Conservation (phyloP, 768 basidiomycete species). For the Strobilomyces dryophilus region DNA sequence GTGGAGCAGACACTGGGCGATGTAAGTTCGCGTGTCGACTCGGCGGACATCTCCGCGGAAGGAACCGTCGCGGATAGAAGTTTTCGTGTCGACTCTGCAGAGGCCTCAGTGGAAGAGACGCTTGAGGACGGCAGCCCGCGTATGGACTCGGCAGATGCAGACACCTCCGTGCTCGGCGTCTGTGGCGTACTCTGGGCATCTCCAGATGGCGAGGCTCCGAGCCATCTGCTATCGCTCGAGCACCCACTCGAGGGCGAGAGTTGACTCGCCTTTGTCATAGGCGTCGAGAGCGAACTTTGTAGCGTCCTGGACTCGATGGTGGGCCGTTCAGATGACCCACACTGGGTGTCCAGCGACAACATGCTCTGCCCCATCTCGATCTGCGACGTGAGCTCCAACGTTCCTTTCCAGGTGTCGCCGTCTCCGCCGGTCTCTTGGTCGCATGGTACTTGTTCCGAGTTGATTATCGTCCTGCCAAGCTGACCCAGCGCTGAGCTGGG, state of each 20-base stretch:
- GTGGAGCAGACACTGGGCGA: too few species aligned
- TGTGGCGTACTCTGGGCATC: too few species aligned
- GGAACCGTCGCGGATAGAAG: too few species aligned
- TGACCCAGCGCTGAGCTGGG: background rate
- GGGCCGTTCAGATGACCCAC: background rate
- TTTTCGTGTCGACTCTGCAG: background rate
- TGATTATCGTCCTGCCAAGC: conserved; percentile 17
- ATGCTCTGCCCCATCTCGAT: conserved; percentile 11
- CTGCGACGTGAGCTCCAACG: conserved; percentile 15
- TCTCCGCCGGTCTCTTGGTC: background rate
- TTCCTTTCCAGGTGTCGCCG: conserved; percentile 2
- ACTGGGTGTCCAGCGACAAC: background rate
- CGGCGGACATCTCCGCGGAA: too few species aligned
- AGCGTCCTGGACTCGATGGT: background rate
- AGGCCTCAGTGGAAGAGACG: background rate
- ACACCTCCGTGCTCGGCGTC: background rate
- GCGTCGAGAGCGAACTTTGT: background rate
- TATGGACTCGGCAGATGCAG: background rate
- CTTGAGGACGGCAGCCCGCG: background rate
- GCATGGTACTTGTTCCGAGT: conserved; percentile 7
- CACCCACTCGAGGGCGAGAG: background rate
- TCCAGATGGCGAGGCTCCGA: background rate
- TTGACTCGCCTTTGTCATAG: background rate
- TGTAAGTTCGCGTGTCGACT: too few species aligned
- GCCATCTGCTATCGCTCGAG: background rate